Evolutionary conservation across 331 rosid genomes (phyloP), one percentile per base, ranked within the genome.

Genomic region (Rhamnella rubrinervis): DNA sequence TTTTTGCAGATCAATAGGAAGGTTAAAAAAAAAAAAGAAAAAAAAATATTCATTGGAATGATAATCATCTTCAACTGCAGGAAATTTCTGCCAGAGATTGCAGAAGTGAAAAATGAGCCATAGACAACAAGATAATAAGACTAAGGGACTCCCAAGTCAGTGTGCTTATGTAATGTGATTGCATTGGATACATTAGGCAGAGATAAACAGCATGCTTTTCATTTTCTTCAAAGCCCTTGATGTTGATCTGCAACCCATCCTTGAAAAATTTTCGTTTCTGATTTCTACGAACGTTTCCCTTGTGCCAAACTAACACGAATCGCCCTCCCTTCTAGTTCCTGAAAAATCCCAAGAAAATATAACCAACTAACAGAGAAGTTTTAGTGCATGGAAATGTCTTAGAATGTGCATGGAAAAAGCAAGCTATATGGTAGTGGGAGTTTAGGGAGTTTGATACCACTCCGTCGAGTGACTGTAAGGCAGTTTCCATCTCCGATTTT

Each of bases 311-410:
- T 85, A 47, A 95, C 96, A 0, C 99, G 88, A 82, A 95, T 61
- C 26, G 83, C 82, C 41, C 97, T 75, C 64, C 97, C 97, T 71
- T 91, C 97, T 8, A 95, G 83, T 72, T 91, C 99, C 99, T 91
- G 76, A 68, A 57, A 63, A 58, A 57, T 21, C 12, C 71, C 37
- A 76, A 77, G 13, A 70, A 68, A 72, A 18, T 38, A 72, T 23
- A 59, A 66, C 40, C 53, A 64, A 61, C 50, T 19, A 2, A 8
- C 1, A n/a, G 31, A n/a, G 1, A 4, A 39, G 37, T 31, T 16
- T 41, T 20, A 1, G 15, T 7, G 10, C 6, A n/a, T 49, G 2
- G 47, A 19, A 63, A 63, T 39, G 0, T 52, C 0, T 52, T 7
- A 5, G 19, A 52, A 0, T 40, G 19, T 40, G n/a, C 6, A 38